Evolutionary conservation across 306 rosid genomes (phyloP).

Genomic region (Coriaria nepalensis): DNA sequence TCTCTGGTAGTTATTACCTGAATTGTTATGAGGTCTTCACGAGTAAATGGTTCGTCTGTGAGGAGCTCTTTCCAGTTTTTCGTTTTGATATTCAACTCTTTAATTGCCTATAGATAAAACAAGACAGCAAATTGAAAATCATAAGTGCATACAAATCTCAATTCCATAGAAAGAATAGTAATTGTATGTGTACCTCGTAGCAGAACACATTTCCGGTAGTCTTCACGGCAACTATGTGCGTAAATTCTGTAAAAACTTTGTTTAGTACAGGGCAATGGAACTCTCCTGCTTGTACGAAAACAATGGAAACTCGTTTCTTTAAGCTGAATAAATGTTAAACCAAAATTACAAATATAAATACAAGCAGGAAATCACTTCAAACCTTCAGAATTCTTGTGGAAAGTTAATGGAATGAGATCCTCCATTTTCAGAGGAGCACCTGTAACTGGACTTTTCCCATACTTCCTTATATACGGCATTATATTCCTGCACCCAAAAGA

Average conservation of each 20-base stretch:
- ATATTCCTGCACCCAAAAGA: slow-evolving; percentile 48
- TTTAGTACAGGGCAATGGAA: slow-evolving; percentile 88
- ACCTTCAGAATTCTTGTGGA: slow-evolving; percentile 95
- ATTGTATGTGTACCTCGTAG: slow-evolving; percentile 97
- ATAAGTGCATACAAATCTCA: neutral
- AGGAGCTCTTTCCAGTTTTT: slow-evolving; percentile 98
- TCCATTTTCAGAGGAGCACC: slow-evolving; percentile 62
- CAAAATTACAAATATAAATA: too few relatives aligned
- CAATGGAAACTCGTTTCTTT: too few relatives aligned
- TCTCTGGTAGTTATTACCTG: slow-evolving; percentile 39
- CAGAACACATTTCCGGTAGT: slow-evolving; percentile 94
- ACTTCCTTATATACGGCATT: slow-evolving; percentile 62
- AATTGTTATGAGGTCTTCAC: slow-evolving; percentile 79
- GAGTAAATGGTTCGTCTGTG: slow-evolving; percentile 78
- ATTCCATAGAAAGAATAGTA: neutral
- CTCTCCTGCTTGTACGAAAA: slow-evolving; percentile 48
- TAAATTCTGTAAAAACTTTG: slow-evolving; percentile 94
- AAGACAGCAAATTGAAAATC: neutral
- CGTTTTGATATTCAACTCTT: slow-evolving; percentile 83
- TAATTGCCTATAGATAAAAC: slow-evolving; percentile 48
- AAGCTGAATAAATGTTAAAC: too few relatives aligned
- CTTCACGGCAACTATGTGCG: slow-evolving; percentile 87
- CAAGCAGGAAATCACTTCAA: slow-evolving; percentile 2
- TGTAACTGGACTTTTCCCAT: slow-evolving; percentile 78
- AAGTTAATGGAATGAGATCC: slow-evolving; percentile 67